A percentile compares a stretch with the other conserved stretches of the same genome.
phyloP scores from a whole-genome alignment of 1,284 basidiomycete genomes.

The Marasmius sp. region DNA sequence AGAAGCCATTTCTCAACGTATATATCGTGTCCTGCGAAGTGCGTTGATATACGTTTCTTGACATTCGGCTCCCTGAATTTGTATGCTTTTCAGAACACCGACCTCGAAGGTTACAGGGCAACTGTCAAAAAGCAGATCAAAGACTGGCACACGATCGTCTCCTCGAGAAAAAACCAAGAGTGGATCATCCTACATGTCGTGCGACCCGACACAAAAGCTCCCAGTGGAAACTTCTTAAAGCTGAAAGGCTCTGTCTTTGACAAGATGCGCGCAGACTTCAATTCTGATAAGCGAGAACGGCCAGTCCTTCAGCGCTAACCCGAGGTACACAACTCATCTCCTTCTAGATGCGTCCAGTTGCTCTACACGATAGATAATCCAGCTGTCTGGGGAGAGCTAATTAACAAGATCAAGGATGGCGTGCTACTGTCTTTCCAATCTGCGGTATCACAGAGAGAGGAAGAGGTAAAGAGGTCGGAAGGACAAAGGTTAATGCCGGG shows the following conservation, averaged over 20 bases:
- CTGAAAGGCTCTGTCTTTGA: constrained; percentile 85
- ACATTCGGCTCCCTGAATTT: constrained; percentile 3
- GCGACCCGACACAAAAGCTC: constrained; percentile 60
- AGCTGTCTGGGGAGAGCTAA: constrained; percentile 85
- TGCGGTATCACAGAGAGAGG: constrained; percentile 77
- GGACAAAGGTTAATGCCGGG: constrained; percentile 85
- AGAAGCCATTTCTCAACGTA: constrained; percentile 83
- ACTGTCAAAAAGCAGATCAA: constrained; percentile 83
- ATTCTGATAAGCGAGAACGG: constrained; percentile 86
- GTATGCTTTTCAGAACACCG: constrained; percentile 60
- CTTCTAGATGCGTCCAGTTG: constrained; percentile 75
- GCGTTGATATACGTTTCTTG: constrained; percentile 16
- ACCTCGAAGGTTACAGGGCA: constrained; percentile 78
- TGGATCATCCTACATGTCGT: constrained; percentile 89
- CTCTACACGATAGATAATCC: constrained; percentile 77
- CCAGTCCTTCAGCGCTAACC: constrained; percentile 33
- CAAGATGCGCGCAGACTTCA: constrained; percentile 93
- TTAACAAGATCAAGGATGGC: constrained; percentile 89
- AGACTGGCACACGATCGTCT: constrained; percentile 80
- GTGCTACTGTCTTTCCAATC: constrained; percentile 81
- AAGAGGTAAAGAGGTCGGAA: constrained; percentile 87
- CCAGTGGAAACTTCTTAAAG: constrained; percentile 71
- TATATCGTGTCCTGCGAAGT: constrained; percentile 90
- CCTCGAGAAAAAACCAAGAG: constrained; percentile 79
- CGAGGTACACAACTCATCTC: constrained; percentile 9